Conservation (phyloP, 441 rosid species). For the Erodium moschatum region DNA sequence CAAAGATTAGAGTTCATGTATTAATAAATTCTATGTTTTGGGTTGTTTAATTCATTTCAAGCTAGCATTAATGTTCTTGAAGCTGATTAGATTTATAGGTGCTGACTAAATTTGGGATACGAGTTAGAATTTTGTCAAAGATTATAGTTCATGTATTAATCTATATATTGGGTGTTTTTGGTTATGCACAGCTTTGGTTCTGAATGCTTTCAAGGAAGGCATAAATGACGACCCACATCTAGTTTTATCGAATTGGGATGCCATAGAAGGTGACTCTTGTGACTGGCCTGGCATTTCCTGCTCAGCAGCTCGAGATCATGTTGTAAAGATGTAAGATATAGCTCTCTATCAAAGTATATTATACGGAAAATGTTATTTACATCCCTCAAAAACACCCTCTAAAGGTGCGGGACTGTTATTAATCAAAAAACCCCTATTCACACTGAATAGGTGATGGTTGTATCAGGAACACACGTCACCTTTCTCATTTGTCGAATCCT, state of each 20-base stretch:
- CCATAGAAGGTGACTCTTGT: conserved; percentile 73
- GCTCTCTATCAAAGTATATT: neutral
- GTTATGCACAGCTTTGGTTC: conserved; percentile 49
- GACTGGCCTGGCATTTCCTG: conserved; percentile 69
- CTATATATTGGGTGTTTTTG: conserved; percentile 22
- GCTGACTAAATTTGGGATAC: conserved; percentile 6
- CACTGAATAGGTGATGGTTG: too few relatives aligned
- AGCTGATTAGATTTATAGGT: conserved; percentile 13
- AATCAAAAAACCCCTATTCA: too few relatives aligned
- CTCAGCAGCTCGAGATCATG: conserved; percentile 47
- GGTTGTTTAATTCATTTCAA: neutral
- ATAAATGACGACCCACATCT: conserved; percentile 68
- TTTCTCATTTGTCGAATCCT: too few relatives aligned
- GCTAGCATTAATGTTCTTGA: conserved; percentile 4
- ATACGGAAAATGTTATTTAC: too few relatives aligned
- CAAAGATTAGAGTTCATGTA: neutral
- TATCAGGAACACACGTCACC: too few relatives aligned
- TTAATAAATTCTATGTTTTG: conserved; percentile 2
- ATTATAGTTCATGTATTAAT: conserved; percentile 3
- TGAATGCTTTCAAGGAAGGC: conserved; percentile 69
- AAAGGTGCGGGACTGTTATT: too few relatives aligned
- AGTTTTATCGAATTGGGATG: conserved; percentile 73
- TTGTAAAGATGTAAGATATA: conserved; percentile 64
- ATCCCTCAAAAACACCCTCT: too few relatives aligned
- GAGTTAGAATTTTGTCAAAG: neutral